phyloP scores from a whole-genome alignment of 208 protist genomes.

The Zelonia costaricensis region DNA sequence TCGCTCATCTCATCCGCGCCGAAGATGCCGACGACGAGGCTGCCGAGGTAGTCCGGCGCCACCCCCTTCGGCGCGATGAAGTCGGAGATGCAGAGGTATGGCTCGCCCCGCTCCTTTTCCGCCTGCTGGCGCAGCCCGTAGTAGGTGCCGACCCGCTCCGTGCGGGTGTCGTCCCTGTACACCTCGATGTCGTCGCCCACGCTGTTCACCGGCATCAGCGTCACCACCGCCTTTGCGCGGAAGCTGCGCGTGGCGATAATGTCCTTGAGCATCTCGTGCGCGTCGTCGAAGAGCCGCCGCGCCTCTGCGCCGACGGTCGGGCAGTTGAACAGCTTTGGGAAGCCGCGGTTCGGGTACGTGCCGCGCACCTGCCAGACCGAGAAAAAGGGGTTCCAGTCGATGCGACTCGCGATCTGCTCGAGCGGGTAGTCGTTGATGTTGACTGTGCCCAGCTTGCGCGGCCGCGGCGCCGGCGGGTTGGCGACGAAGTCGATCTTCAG shows the following conservation, averaged over 20 bases:
- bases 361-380: constrained; percentile 94
- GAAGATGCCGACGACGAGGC: constrained; percentile 90
- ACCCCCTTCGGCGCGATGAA: constrained; percentile 92
- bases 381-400: constrained; percentile 98
- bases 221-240: constrained; percentile 74
- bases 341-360: constrained; percentile 95
- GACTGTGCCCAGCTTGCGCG: constrained; percentile 67
- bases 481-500: constrained; percentile 74
- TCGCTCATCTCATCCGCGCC: constrained; percentile 84
- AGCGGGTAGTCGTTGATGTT: constrained; percentile 85
- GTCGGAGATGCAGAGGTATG: constrained; percentile 93
- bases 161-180: constrained; percentile 67
- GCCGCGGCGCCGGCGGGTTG: constrained; percentile 51
- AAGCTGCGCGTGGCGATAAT: constrained; percentile 88
- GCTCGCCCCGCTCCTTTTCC: constrained; percentile 90
- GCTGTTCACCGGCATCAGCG: constrained; percentile 91
- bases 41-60: constrained; percentile 93
- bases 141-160: constrained; percentile 50
- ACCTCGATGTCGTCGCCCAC: constrained; percentile 95
- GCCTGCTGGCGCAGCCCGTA: constrained; percentile 93
- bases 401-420: constrained; percentile 84
- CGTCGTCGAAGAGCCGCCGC: constrained; percentile 92
- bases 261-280: constrained; percentile 81
- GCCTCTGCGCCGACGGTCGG: constrained; percentile 93
- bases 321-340: constrained; percentile 98